These are phyloP conservation scores for Geotrichum reessii DNA, from an alignment of 1,139 yeast species.

Conservation along the genomic window DNA sequence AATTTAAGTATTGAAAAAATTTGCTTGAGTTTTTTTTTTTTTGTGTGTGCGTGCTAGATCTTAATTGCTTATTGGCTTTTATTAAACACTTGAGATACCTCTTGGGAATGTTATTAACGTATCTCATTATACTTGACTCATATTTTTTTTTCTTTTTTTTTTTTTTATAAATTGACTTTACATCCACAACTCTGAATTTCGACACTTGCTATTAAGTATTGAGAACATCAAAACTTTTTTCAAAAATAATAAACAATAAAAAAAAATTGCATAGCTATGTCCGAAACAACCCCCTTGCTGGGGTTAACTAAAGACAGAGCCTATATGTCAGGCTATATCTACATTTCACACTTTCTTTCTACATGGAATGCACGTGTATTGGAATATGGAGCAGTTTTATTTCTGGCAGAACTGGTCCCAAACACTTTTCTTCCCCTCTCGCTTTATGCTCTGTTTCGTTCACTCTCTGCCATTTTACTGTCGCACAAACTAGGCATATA, in stretches of 20 bases:
- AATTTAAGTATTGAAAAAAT: neutral
- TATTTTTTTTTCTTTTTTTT: no score
- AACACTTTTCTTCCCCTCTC: constrained; percentile 34
- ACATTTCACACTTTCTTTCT: constrained; percentile 34
- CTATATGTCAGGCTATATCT: constrained; percentile 20
- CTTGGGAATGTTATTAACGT: no score
- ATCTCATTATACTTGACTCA: no score
- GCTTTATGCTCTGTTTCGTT: constrained; percentile 32
- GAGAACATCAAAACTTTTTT: neutral
- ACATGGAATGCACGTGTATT: constrained; percentile 37
- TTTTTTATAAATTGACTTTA: no score
- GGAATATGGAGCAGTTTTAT: constrained; percentile 36
- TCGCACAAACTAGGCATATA: constrained; percentile 30
- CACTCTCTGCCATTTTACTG: constrained; percentile 31
- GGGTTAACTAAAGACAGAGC: neutral
- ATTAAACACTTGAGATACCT: no score
- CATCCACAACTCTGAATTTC: no score
- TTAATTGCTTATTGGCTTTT: no score
- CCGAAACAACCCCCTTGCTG: neutral
- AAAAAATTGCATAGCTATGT: constrained; percentile 37
- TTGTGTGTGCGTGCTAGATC: no score
- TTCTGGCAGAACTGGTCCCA: constrained; percentile 34
- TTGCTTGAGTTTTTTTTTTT: neutral
- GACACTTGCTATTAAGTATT: neutral
- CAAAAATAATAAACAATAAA: no score